These are phyloP conservation scores for Rhynchospora breviuscula DNA, from an alignment of 176 grass and related monocot genomes.

Conservation along the genomic window DNA sequence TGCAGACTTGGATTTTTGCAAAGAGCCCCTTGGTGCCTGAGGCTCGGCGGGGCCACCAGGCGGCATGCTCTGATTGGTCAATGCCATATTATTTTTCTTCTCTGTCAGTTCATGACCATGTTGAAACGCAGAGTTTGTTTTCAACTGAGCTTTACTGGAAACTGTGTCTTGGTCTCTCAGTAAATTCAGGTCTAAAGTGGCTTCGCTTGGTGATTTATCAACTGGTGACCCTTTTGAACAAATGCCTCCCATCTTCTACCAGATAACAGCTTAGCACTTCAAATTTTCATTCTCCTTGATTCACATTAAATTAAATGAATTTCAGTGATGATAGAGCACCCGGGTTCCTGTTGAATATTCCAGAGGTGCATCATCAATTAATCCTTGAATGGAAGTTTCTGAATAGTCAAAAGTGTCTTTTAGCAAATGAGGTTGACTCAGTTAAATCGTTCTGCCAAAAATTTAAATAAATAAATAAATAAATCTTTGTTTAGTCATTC, in stretches of 20 bases:
- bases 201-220: constrained; percentile 34
- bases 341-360: not conserved
- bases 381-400: not conserved
- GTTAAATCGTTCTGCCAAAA: not conserved
- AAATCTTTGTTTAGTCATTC: not conserved
- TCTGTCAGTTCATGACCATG: not conserved
- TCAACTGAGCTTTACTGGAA: constrained; percentile 6
- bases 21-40: constrained; percentile 14
- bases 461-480: no score
- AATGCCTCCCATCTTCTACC: constrained; percentile 22
- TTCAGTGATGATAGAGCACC: not conserved
- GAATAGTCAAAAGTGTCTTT: not conserved
- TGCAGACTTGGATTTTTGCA: constrained; percentile 31
- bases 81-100: constrained; percentile 2
- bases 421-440: not conserved
- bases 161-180: constrained; percentile 14
- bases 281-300: constrained; percentile 3
- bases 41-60: not conserved
- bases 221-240: constrained; percentile 29
- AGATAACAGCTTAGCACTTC: not conserved
- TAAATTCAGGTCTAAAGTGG: constrained; percentile 20
- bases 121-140: not conserved
- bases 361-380: not conserved
- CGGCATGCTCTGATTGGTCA: not conserved
- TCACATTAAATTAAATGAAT: not conserved